These are phyloP conservation scores for Myxozyma monticola DNA, from an alignment of 805 yeast genomes.

Conservation along the genomic window DNA sequence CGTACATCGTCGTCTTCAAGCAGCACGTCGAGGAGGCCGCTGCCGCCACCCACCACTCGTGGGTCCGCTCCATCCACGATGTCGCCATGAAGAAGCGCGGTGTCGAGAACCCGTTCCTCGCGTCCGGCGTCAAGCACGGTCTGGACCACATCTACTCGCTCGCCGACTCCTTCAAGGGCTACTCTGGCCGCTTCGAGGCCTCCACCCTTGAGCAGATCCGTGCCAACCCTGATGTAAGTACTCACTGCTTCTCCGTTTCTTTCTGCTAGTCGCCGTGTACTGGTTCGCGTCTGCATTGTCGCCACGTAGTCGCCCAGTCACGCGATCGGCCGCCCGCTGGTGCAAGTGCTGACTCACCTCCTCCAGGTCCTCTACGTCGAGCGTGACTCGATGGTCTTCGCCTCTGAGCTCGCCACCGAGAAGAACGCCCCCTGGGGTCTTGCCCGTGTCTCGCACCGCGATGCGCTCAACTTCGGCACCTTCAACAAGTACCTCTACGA, in stretches of 20 bases:
- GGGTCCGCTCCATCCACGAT: conserved; percentile 42
- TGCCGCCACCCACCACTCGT: conserved; percentile 63
- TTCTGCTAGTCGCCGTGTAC: neutral
- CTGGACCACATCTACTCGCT: conserved; percentile 62
- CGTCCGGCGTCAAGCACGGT: conserved; percentile 49
- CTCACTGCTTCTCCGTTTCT: neutral
- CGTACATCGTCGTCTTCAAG: conserved; percentile 85
- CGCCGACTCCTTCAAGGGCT: conserved; percentile 62
- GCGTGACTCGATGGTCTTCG: conserved; percentile 53
- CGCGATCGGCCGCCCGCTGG: neutral
- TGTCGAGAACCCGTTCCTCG: conserved; percentile 36
- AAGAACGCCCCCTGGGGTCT: conserved; percentile 77
- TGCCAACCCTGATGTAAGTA: conserved; percentile 44
- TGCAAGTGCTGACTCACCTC: neutral
- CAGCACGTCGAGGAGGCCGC: conserved; percentile 55
- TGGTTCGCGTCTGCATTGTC: neutral
- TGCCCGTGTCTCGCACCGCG: conserved; percentile 67
- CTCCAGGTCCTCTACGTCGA: conserved; percentile 57
- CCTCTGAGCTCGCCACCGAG: conserved; percentile 48
- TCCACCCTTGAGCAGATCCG: conserved; percentile 73
- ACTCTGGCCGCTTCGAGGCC: conserved; percentile 80
- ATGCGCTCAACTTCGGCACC: conserved; percentile 57
- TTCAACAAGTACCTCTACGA: conserved; percentile 63
- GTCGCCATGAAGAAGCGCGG: conserved; percentile 43
- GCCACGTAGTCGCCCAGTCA: neutral